Percentiles rank a stretch among this genome's conserved stretches.
Evolutionary conservation across 1,139 yeast species (phyloP).

Genomic region (Kurtzmaniella quercitrusa): DNA sequence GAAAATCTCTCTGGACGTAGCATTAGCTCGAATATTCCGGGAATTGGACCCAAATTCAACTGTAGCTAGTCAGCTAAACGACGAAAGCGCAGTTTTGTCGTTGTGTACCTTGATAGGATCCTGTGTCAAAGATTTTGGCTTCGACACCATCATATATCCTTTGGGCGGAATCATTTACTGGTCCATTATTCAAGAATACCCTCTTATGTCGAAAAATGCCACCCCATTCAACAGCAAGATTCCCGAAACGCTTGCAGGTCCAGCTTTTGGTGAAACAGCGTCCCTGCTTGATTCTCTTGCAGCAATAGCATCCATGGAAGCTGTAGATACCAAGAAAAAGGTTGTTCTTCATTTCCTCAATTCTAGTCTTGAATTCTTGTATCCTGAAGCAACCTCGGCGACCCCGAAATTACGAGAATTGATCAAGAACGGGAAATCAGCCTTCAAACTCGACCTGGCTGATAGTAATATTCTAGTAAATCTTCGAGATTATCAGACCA

Average conservation of each 20-base stretch:
- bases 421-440: constrained; percentile 64
- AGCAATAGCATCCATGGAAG: constrained; percentile 33
- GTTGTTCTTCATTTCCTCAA: constrained; percentile 40
- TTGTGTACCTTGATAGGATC: constrained; percentile 63
- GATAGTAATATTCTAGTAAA: constrained; percentile 19
- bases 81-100: constrained; percentile 46
- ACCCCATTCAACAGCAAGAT: constrained; percentile 17
- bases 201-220: constrained; percentile 48
- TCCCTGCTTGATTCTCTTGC: constrained; percentile 26
- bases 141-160: constrained; percentile 58
- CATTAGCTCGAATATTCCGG: constrained; percentile 46
- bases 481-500: constrained; percentile 18
- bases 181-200: constrained; percentile 59
- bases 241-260: background rate
- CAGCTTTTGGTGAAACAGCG: background rate
- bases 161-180: constrained; percentile 66
- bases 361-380: constrained; percentile 51
- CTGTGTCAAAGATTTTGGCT: constrained; percentile 75
- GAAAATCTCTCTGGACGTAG: constrained; percentile 42
- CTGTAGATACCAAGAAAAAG: constrained; percentile 8
- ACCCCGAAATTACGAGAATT: constrained; percentile 69
- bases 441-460: constrained; percentile 47
- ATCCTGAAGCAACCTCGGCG: constrained; percentile 54
- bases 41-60: constrained; percentile 43
- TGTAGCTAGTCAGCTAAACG: constrained; percentile 27